Evolutionary conservation across 2,329 filamentous ascomycete species (phyloP).

Genomic region (Diaporthe caulivora): DNA sequence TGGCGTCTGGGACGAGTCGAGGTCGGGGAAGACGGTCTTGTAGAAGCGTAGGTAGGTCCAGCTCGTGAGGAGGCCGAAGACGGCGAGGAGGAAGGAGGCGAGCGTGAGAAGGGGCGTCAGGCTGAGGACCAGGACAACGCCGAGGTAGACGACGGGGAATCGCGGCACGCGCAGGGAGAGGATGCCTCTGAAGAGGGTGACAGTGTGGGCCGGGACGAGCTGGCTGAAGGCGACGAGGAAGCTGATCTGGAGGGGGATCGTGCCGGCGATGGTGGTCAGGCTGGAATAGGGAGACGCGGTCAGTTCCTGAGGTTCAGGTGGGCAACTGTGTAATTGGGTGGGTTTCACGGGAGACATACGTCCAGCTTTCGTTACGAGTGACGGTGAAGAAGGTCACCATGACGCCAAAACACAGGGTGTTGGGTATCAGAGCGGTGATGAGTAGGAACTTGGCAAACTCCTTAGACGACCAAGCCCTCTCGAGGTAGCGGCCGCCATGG

Average conservation of each 20-base stretch:
- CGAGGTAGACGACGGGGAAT: constrained; percentile 79
- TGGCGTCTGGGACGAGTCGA: constrained; percentile 71
- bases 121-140: constrained; percentile 75
- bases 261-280: constrained; percentile 86
- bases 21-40: constrained; percentile 79
- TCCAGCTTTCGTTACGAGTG: constrained; percentile 74
- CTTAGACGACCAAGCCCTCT: constrained; percentile 92
- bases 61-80: constrained; percentile 85
- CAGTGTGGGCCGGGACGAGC: constrained; percentile 95
- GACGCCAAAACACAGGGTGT: constrained; percentile 78
- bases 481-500: constrained; percentile 93
- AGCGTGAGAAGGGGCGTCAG: constrained; percentile 71
- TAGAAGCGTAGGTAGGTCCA: constrained; percentile 98
- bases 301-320: constrained; percentile 35
- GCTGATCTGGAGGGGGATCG: constrained; percentile 88
- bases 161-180: constrained; percentile 87
- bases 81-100: constrained; percentile 82
- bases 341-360: constrained; percentile 59
- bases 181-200: constrained; percentile 90
- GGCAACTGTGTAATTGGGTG: background rate
- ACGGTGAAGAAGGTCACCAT: constrained; percentile 81
- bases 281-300: constrained; percentile 56
- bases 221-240: constrained; percentile 99
- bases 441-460: constrained; percentile 93
- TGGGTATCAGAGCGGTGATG: constrained; percentile 83